Base-by-base conservation (phyloP, 352 stramenopile species). In the Phytophthora europaea region DNA sequence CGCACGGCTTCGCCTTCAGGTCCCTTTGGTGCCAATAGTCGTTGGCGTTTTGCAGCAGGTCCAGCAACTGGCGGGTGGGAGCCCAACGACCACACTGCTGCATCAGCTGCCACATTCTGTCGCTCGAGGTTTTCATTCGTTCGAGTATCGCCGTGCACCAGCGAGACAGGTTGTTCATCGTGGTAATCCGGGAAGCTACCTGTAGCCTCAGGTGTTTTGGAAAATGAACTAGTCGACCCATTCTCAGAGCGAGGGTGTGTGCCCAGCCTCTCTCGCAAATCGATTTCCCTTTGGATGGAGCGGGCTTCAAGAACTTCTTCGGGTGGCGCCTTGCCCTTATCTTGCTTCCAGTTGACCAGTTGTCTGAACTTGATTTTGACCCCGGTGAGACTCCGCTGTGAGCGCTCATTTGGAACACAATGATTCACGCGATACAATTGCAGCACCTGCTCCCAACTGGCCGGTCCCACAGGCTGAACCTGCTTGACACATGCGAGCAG, bases 341-440 rank as follows among this genome's bases (percentile, higher is more conserved):
- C 63, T 8, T 61, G n/a, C 56, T 75, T 84, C 55, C 61, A 68
- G 57, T 82, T 72, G n/a, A 82, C 55, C 12, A 84, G 62, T 38
- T 82, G 75, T 43, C 62, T 22, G 67, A 84, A 84, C 68, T 84
- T 82, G 40, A 62, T 79, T 45, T 81, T 80, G 47, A 84, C 61
- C 34, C 71, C 76, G 31, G 67, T 59, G 3, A 61, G 3, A 51
- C 61, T 71, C 23, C 78, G 67, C 28, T 48, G 59, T 18, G 73
- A 53, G 34, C 77, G 77, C 20, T 71, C 69, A 20, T 84, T 79
- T 15, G 61, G 72, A n/a, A 45, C 55, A 12, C 71, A 53, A 51
- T 84, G 60, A 16, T 69, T 79, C 34, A 28, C 33, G 28, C 74
- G 73, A 40, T 84, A 84, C 40, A 78, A 48, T 53, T 84, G 64